Base-by-base conservation (phyloP, 208 protist genomes). In the Cochliopodium minus region DNA sequence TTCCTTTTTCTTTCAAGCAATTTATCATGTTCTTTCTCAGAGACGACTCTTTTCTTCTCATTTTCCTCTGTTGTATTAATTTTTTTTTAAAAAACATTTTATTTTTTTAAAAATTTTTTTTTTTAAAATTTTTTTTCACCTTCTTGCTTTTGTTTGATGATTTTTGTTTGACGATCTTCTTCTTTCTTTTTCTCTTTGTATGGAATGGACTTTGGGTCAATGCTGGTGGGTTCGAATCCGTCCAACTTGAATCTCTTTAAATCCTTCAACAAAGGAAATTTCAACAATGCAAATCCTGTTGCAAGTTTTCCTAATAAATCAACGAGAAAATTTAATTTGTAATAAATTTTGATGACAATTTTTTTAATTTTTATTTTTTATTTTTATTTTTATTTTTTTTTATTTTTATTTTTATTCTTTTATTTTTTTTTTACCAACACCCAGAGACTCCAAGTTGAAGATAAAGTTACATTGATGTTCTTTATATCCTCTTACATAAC, bases 391-490 rank as follows among this genome's bases (percentile, higher is more conserved):
- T n/a, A n/a, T n/a, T n/a, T n/a, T n/a, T n/a, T n/a, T n/a, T n/a
- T n/a, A n/a, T n/a, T n/a, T n/a, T n/a, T n/a, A n/a, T n/a, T n/a
- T n/a, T n/a, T n/a, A n/a, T n/a, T n/a, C n/a, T n/a, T n/a, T n/a
- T n/a, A n/a, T n/a, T n/a, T n/a, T n/a, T n/a, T n/a, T n/a, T 29
- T 30, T 17, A 42, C 15, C 20, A 38, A 28, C 26, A 4, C 25
- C 6, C 2, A 91, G 78, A 22, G 71, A 67, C 65, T 82, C 73
- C 33, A 89, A 70, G 52, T 81, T 76, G 63, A 91, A 90, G 62
- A 91, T 88, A 74, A 87, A 87, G 38, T 80, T 69, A 57, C 77
- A 85, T 65, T 86, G 79, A 64, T 91, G 86, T 62, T 91, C 82
- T 69, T 88, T 88, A 77, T 91, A 91, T 0, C 81, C 83, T 28